Evolutionary conservation across 306 rosid species (phyloP).

Genomic region (Gastrolobium villosum): DNA sequence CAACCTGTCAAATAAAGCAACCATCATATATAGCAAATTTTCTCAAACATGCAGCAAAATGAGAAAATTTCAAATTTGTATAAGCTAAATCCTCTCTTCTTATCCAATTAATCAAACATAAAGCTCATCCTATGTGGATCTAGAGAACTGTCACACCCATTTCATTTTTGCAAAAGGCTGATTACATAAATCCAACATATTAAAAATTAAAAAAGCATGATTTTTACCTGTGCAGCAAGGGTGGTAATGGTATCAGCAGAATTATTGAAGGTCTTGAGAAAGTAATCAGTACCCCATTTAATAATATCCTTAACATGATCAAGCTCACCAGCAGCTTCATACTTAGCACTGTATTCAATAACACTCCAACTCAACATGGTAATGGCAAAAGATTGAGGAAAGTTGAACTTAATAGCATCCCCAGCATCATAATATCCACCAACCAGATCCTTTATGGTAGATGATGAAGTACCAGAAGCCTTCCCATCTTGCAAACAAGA

Average conservation of each 20-base stretch:
- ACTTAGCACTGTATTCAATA: conserved; percentile 90
- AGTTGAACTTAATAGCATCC: conserved; percentile 95
- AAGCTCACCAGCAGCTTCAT: conserved; percentile 94
- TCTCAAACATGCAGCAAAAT: too few species aligned
- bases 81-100: not conserved
- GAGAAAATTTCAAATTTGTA: too few species aligned
- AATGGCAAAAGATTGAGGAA: conserved; percentile 82
- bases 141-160: too few species aligned
- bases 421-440: conserved; percentile 99
- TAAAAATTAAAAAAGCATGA: not conserved
- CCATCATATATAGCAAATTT: too few species aligned
- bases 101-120: not conserved
- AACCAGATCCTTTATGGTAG: conserved; percentile 72
- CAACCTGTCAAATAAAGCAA: conserved; percentile 66
- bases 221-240: conserved; percentile 76
- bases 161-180: too few species aligned
- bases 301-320: conserved; percentile 83
- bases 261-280: conserved; percentile 91
- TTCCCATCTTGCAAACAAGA: conserved; percentile 81
- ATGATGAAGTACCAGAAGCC: conserved; percentile 36
- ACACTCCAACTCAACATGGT: conserved; percentile 99
- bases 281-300: conserved; percentile 95
- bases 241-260: conserved; percentile 76
- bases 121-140: too few species aligned
- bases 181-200: not conserved